Evolutionary conservation across 345 rosid species (phyloP), one percentile per base, ranked within the genome.

Genomic region (Stellera chamaejasme): DNA sequence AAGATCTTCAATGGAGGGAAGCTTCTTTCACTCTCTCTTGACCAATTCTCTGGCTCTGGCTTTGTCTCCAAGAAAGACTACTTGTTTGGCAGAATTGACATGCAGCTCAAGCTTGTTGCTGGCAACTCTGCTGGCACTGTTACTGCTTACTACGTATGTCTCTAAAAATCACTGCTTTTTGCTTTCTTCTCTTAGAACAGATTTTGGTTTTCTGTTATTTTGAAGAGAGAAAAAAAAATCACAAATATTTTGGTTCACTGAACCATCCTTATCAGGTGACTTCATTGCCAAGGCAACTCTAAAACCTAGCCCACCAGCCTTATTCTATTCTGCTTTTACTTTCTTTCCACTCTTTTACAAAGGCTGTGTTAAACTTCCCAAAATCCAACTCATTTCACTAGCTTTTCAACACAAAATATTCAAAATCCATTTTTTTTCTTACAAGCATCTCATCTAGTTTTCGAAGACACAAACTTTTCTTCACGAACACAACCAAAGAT

Each of bases 101-200:
- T 78, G 86, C 82, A 83, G 61, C 75, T 83, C 50, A 83, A 83
- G 61, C 83, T 83, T 43, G 87, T 83, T 9, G 82, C 83, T 2
- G 79, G 84, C 15, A 76, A 83, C 66, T 80, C 90, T 10, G 90
- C 90, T 9, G 90, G 90, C 56, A 83, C 90, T 3, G 84, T 83
- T 39, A 80, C 90, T 11, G 75, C 89, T 45, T 80, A 73, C 55
- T 80, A 83, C 53, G 86, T 83, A 74, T 13, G 69, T 68, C 46
- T 10, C 55, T 10, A 0, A 46, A 50, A 19, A 19, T 19, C 23
- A 19, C 1, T 19, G 23, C 12, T 10, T 46, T 48, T 10, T 13
- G 2, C 11, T 11, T 56, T 27, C 27, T 50, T 48, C 36, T 28
- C 36, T 28, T 0, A 28, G 36, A 3, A 28, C 36, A 28, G 47